phyloP scores from a whole-genome alignment of 2,329 filamentous ascomycete genomes.

The Penicillium paneum region DNA sequence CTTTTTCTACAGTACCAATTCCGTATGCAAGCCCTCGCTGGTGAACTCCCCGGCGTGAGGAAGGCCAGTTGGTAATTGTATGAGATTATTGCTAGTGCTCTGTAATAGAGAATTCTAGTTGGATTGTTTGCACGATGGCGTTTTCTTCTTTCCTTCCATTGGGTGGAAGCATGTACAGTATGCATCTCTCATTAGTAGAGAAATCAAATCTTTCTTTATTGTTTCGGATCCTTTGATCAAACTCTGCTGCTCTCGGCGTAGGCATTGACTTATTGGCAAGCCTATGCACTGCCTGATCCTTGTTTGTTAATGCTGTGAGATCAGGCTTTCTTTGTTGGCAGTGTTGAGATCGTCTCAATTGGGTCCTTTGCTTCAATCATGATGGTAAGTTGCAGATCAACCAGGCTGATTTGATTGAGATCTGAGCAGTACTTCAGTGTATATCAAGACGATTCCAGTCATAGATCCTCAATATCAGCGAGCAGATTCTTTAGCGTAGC shows the following conservation, averaged over 20 bases:
- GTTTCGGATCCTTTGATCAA: background rate
- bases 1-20: conserved; percentile 72
- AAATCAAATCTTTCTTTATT: conserved; percentile 1
- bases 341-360: background rate
- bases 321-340: background rate
- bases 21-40: conserved; percentile 79
- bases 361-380: background rate
- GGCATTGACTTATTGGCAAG: background rate
- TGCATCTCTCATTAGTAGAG: conserved; percentile 12
- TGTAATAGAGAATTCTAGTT: conserved; percentile 15
- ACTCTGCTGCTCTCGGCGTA: background rate
- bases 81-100: background rate
- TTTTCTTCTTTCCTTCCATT: conserved; percentile 24
- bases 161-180: conserved; percentile 25
- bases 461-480: background rate
- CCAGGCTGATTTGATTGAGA: background rate
- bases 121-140: conserved; percentile 25
- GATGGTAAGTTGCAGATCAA: background rate
- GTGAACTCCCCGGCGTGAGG: conserved; percentile 84
- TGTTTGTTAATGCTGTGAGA: background rate
- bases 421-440: background rate
- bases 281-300: background rate
- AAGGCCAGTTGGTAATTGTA: conserved; percentile 84
- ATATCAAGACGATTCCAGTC: background rate
- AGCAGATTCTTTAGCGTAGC: background rate